phyloP scores from a whole-genome alignment of 2,329 filamentous ascomycete genomes.

The Hortaea werneckii region DNA sequence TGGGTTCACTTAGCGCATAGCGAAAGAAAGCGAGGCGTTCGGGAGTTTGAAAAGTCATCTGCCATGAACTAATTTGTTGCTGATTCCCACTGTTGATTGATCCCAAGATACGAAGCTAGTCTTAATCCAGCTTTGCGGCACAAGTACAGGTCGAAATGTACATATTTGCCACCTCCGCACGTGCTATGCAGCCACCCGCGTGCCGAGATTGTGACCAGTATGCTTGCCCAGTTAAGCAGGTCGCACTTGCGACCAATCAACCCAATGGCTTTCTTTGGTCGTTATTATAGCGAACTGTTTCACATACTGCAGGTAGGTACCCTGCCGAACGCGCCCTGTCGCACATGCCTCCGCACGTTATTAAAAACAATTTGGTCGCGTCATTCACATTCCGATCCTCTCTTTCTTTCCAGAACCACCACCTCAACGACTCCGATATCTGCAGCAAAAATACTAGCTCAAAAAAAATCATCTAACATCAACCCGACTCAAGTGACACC shows the following conservation, averaged over 20 bases:
- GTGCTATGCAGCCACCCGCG: too few relatives aligned
- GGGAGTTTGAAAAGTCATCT: background rate
- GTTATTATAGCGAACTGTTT: background rate
- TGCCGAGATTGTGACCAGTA: too few relatives aligned
- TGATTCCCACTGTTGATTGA: background rate
- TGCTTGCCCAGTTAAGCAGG: too few relatives aligned
- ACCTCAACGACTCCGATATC: background rate
- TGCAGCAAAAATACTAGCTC: too few relatives aligned
- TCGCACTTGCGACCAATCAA: too few relatives aligned
- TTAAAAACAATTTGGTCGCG: background rate
- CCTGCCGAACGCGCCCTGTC: background rate
- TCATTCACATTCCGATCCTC: background rate
- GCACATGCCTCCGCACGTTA: background rate
- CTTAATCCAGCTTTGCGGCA: too few relatives aligned
- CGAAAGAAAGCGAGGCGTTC: background rate
- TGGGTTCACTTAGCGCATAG: background rate
- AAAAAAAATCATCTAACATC: too few relatives aligned
- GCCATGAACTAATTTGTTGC: background rate
- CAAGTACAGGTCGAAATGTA: too few relatives aligned
- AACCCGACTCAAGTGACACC: too few relatives aligned
- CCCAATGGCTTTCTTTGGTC: too few relatives aligned
- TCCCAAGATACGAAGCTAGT: too few relatives aligned
- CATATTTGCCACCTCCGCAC: too few relatives aligned
- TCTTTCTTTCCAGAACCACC: background rate
- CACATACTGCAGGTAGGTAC: background rate